A percentile compares a stretch with the other conserved stretches of the same genome.
Conservation (phyloP, 2,329 filamentous ascomycete species). For the Aspergillus sp. region DNA sequence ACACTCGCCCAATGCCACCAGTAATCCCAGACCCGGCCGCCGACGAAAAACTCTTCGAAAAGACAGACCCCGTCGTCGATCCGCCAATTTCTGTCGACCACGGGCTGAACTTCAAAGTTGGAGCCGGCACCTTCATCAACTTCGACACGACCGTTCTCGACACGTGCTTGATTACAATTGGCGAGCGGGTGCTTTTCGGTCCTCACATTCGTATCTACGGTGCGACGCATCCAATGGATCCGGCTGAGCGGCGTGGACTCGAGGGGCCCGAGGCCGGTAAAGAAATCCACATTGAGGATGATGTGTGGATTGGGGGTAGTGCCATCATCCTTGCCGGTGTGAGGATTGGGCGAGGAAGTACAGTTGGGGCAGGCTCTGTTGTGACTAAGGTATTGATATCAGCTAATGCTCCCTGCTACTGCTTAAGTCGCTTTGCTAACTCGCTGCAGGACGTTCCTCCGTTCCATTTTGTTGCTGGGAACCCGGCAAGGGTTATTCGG, state of each 20-base stretch:
- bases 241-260: slow-evolving; percentile 42
- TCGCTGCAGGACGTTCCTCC: slow-evolving; percentile 24
- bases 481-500: slow-evolving; percentile 25
- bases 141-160: slow-evolving; percentile 57
- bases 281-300: slow-evolving; percentile 50
- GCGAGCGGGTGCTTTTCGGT: slow-evolving; percentile 53
- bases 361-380: slow-evolving; percentile 41
- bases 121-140: slow-evolving; percentile 44
- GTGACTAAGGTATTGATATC: slow-evolving; percentile 35
- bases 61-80: slow-evolving; percentile 55
- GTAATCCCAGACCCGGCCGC: slow-evolving; percentile 17
- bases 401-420: background rate
- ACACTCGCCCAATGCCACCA: slow-evolving; percentile 25
- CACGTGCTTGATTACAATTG: slow-evolving; percentile 53
- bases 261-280: slow-evolving; percentile 52
- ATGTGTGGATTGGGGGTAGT: slow-evolving; percentile 52
- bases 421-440: slow-evolving; percentile 1
- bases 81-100: slow-evolving; percentile 65
- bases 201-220: slow-evolving; percentile 54
- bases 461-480: slow-evolving; percentile 29
- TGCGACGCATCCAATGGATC: slow-evolving; percentile 54
- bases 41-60: slow-evolving; percentile 24
- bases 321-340: slow-evolving; percentile 46
- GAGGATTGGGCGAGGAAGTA: slow-evolving; percentile 42
- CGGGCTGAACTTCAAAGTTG: slow-evolving; percentile 64